Evolutionary conservation across 2,329 filamentous ascomycete genomes (phyloP), one percentile per base, ranked within the genome.

Genomic region (Fusarium anthophilum): DNA sequence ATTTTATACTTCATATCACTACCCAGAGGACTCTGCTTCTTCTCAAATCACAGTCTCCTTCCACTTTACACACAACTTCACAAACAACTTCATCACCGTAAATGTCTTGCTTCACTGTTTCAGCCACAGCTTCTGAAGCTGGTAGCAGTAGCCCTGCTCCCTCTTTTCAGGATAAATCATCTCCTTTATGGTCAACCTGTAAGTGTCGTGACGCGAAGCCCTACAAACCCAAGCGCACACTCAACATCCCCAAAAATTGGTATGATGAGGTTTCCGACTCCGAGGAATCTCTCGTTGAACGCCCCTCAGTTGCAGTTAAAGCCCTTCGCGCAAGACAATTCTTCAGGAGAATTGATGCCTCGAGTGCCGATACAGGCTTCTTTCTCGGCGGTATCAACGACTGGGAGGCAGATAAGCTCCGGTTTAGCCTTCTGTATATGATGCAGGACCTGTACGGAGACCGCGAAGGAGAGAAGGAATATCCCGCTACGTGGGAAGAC

Each of bases 1-100:
- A 1, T 32, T 51, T 14, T 28, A 15, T 2, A 10, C 22, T 18
- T 1, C 18, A 2, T 9, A 30, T n/a, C 20, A 1, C 8, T 0
- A 14, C 3, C 6, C 37, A 24, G 1, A 53, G 6, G 8, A 20
- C 12, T 20, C 7, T 22, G 2, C 32, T 22, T 17, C 3, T 22
- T 14, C 2, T 2, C 6, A 20, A 10, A 37, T 2, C 6, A 15
- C 2, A 26, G 6, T 35, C 32, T 35, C 18, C 28, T 50, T 15
- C 18, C 6, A 26, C 32, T 8, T 15, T 10, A 37, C 8, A 35
- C 5, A 18, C 12, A 15, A 14, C n/a, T 37, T 20, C 9, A 35
- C 14, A 15, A 15, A 4, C 35, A 9, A 9, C 35, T 2, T 37
- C 35, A 22, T n/a, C 6, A 15, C 18, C 3, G 10, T 12, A 17